Conservation (phyloP, 495 filamentous ascomycete species). For the Aspergillus biplanus region DNA sequence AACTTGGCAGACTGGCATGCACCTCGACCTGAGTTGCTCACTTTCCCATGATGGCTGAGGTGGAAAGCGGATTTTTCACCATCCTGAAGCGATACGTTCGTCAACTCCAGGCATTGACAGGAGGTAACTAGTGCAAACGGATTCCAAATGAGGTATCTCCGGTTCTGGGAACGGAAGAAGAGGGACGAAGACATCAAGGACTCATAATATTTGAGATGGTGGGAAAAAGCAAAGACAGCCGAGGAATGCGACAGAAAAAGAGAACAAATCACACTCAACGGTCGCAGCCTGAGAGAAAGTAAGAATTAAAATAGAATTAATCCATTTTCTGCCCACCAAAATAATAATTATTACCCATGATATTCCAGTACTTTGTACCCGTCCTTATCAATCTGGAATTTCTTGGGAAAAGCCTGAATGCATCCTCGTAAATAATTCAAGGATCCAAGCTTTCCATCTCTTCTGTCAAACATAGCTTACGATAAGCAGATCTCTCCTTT, state of each 20-base stretch:
- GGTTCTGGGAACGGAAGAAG: not conserved
- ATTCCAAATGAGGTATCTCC: not conserved
- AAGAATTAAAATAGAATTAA: not conserved
- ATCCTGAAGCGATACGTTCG: not conserved
- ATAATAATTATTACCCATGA: not conserved
- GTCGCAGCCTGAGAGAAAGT: not conserved
- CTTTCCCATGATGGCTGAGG: not conserved
- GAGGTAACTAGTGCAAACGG: not conserved
- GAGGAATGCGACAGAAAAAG: slow-evolving; percentile 6
- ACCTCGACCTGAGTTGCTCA: not conserved
- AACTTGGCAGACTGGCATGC: slow-evolving; percentile 2
- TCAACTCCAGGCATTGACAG: not conserved
- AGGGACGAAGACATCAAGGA: not conserved
- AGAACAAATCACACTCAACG: not conserved
- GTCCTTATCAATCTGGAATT: no score
- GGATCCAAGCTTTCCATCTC: not conserved
- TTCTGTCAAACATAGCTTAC: not conserved
- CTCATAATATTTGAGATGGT: not conserved
- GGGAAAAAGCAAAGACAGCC: slow-evolving; percentile 5
- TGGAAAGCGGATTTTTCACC: not conserved
- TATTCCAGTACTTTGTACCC: no score
- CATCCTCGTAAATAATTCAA: no score
- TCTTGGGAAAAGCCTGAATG: no score
- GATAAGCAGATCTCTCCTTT: not conserved
- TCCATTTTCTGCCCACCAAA: not conserved